Percentiles rank a stretch among this genome's conserved stretches.
These are phyloP conservation scores for Borovskyia barvae DNA, from an alignment of 208 protist species.

Conservation along the genomic window DNA sequence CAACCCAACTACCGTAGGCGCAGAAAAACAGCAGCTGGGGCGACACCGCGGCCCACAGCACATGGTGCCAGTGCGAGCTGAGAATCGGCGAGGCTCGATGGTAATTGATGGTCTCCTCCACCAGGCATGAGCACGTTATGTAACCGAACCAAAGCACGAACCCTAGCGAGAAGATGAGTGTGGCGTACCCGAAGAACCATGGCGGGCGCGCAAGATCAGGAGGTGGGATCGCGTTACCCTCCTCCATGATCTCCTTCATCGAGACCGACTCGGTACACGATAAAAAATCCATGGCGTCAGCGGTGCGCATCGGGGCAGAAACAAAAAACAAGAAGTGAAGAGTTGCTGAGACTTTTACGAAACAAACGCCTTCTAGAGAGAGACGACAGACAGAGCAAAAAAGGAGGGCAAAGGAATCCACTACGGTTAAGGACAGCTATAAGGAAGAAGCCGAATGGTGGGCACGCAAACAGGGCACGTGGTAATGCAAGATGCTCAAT, in stretches of 20 bases:
- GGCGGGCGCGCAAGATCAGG: conserved; percentile 11
- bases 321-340: conserved; percentile 3
- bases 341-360: no score
- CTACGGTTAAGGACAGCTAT: no score
- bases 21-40: conserved; percentile 34
- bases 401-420: no score
- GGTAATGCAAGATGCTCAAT: no score
- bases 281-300: not conserved
- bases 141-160: conserved; percentile 23
- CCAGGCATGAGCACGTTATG: conserved; percentile 7
- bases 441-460: no score
- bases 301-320: not conserved
- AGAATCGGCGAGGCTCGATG: conserved; percentile 21
- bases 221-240: conserved; percentile 17
- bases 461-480: no score
- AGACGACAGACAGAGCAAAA: not conserved
- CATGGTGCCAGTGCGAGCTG: conserved; percentile 22
- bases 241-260: not conserved
- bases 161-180: conserved; percentile 5
- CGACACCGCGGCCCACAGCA: conserved; percentile 22
- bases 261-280: conserved; percentile 2
- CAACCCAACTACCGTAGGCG: conserved; percentile 26
- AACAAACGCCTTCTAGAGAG: not conserved
- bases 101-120: conserved; percentile 3
- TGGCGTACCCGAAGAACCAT: conserved; percentile 25